These are phyloP conservation scores for carrot (Daucus carota) DNA, from an alignment of 129 eudicot genomes.

Conservation along the genomic window DH1_v3.0 NC_030388.2:18188501-18189000, in stretches of 20 bases:
- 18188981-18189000: no score
- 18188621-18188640: background rate
- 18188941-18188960: no score
- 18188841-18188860: no score
- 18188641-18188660: background rate
- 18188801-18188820: background rate
- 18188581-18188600: background rate
- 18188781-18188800: background rate
- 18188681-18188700: background rate
- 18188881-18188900: no score
- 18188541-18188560: no score
- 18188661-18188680: background rate
- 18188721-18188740: background rate
- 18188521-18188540: no score
- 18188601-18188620: background rate
- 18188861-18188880: background rate
- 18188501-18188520: no score
- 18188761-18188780: background rate
- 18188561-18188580: background rate
- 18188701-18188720: no score
- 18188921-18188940: no score
- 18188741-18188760: background rate
- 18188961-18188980: no score
- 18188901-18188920: no score
- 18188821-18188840: background rate